Percentiles rank a stretch among this genome's conserved stretches.
phyloP scores from a whole-genome alignment of 495 filamentous ascomycete species.

The Penicillium angulare region DNA sequence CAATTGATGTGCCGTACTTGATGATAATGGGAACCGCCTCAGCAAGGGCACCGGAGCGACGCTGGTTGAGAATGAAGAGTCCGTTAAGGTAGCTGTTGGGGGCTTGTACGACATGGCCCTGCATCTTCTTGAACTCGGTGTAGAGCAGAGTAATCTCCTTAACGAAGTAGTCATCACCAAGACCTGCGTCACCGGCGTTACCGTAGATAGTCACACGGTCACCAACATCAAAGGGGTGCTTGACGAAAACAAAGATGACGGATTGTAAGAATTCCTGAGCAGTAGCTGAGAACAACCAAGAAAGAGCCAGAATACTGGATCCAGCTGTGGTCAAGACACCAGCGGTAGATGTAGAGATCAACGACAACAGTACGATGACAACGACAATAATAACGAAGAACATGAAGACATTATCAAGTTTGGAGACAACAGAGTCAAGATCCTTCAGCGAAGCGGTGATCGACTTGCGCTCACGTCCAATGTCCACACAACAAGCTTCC shows the following conservation, averaged over 20 bases:
- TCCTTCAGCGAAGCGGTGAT: constrained; percentile 94
- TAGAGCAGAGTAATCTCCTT: constrained; percentile 93
- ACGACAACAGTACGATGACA: constrained; percentile 79
- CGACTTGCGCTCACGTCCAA: constrained; percentile 90
- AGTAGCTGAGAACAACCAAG: constrained; percentile 88
- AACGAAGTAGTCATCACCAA: constrained; percentile 92
- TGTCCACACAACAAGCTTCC: constrained; percentile 90
- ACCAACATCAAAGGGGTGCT: constrained; percentile 96
- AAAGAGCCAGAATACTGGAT: constrained; percentile 80
- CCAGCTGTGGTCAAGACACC: constrained; percentile 83
- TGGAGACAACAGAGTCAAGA: constrained; percentile 90
- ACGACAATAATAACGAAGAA: constrained; percentile 79
- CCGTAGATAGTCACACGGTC: constrained; percentile 91
- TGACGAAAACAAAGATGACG: constrained; percentile 93
- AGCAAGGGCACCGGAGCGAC: constrained; percentile 82
- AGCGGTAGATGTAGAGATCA: constrained; percentile 86
- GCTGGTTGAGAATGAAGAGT: constrained; percentile 92
- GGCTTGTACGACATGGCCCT: constrained; percentile 92
- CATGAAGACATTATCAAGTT: constrained; percentile 83
- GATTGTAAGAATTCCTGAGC: constrained; percentile 93
- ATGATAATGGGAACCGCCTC: constrained; percentile 82
- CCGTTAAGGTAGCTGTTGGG: constrained; percentile 92
- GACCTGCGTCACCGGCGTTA: constrained; percentile 73
- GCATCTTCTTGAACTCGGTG: constrained; percentile 98
- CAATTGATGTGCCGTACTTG: constrained; percentile 85